These are phyloP conservation scores for Xylaria longipes DNA, from an alignment of 495 filamentous ascomycete genomes.

Conservation along the genomic window DNA sequence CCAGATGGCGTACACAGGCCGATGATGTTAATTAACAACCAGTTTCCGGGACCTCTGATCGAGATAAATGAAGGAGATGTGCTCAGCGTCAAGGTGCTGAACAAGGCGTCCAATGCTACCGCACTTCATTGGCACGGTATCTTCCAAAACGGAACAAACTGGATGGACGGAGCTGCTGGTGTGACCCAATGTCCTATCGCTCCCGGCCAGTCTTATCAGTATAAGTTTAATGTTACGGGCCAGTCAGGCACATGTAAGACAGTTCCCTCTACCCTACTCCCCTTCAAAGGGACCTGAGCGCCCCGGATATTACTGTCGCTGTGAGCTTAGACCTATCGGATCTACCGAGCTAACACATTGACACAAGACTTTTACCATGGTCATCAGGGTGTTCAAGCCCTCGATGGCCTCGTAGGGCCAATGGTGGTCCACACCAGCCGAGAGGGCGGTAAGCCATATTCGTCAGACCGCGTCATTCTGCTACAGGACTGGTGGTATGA, in stretches of 20 bases:
- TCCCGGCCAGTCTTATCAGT: conserved; percentile 55
- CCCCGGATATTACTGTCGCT: background rate
- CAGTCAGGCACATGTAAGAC: conserved; percentile 55
- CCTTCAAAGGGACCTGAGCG: background rate
- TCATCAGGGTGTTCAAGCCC: conserved; percentile 49
- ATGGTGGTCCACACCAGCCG: conserved; percentile 58
- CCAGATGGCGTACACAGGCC: conserved; percentile 61
- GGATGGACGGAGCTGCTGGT: conserved; percentile 67
- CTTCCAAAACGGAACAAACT: conserved; percentile 64
- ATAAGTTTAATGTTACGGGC: conserved; percentile 50
- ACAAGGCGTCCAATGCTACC: conserved; percentile 52
- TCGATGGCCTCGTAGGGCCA: conserved; percentile 64
- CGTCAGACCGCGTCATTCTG: conserved; percentile 59
- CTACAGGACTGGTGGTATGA: conserved; percentile 67
- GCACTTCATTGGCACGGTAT: conserved; percentile 73
- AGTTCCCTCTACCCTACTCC: background rate
- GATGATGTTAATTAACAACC: conserved; percentile 58
- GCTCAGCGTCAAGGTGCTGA: conserved; percentile 53
- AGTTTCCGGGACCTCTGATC: conserved; percentile 60
- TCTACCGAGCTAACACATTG: conserved; percentile 36
- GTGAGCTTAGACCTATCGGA: background rate
- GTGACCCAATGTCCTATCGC: conserved; percentile 75
- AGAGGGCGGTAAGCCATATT: conserved; percentile 53
- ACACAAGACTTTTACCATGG: conserved; percentile 48
- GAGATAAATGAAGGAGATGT: conserved; percentile 56